These are phyloP conservation scores for Rickenella mellea DNA, from an alignment of 768 basidiomycete species.

Conservation along the genomic window DNA sequence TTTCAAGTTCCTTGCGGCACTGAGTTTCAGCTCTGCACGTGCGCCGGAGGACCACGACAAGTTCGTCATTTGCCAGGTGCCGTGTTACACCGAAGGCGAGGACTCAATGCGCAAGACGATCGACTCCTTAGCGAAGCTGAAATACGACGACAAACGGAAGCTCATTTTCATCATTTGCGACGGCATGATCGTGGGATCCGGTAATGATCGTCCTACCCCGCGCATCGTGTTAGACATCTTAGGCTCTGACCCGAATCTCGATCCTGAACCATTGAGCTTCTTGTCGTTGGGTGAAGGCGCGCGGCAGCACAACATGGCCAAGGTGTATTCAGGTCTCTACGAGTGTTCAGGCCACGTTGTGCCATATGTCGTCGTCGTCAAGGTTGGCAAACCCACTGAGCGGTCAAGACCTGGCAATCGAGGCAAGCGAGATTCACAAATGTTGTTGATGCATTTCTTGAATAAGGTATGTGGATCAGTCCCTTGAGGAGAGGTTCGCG, in stretches of 20 bases:
- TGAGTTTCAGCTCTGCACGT: constrained; percentile 71
- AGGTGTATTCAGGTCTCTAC: constrained; percentile 93
- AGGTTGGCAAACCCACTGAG: constrained; percentile 93
- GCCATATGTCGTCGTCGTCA: constrained; percentile 86
- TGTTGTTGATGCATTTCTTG: constrained; percentile 93
- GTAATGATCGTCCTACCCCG: constrained; percentile 93
- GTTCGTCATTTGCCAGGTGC: constrained; percentile 95
- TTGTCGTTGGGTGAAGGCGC: constrained; percentile 88
- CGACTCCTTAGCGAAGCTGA: constrained; percentile 87
- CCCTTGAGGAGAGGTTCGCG: neutral
- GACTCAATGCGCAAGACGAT: constrained; percentile 78
- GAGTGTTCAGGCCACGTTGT: constrained; percentile 93
- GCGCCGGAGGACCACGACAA: constrained; percentile 95
- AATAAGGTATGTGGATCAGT: constrained; percentile 59
- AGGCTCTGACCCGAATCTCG: constrained; percentile 84
- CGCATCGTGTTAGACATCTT: constrained; percentile 95
- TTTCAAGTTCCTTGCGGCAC: constrained; percentile 90
- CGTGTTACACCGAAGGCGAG: constrained; percentile 97
- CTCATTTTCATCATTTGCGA: constrained; percentile 90
- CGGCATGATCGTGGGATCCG: constrained; percentile 95
- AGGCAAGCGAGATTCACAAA: constrained; percentile 97
- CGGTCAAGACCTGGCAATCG: constrained; percentile 90
- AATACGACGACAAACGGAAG: constrained; percentile 98
- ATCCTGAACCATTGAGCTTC: constrained; percentile 94
- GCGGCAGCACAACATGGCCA: constrained; percentile 97